Evolutionary conservation across 2,329 filamentous ascomycete species (phyloP).

Genomic region (Botryotinia convoluta): DNA sequence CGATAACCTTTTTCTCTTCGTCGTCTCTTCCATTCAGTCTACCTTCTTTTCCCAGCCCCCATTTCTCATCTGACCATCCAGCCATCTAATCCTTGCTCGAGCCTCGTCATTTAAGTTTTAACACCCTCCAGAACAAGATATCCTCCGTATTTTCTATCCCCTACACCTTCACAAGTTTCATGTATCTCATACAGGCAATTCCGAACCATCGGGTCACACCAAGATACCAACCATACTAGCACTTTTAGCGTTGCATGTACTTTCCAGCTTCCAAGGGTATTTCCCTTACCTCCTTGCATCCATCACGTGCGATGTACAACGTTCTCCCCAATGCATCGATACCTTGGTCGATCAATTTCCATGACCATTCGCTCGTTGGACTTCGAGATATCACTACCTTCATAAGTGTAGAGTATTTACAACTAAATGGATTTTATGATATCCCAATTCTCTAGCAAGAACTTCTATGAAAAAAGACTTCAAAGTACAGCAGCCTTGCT

Average conservation of each 20-base stretch:
- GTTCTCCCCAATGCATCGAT: neutral
- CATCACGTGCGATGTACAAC: neutral
- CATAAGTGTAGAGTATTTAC: neutral
- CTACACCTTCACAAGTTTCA: neutral
- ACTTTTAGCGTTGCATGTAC: conserved; percentile 7
- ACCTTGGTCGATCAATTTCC: neutral
- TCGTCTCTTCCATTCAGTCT: neutral
- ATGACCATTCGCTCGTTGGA: neutral
- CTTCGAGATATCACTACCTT: neutral
- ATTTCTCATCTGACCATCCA: neutral
- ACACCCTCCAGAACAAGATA: neutral
- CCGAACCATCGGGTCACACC: conserved; percentile 12
- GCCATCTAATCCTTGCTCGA: neutral
- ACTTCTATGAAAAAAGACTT: neutral
- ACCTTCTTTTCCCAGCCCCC: neutral
- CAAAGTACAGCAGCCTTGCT: neutral
- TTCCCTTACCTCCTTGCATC: neutral
- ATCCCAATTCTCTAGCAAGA: neutral
- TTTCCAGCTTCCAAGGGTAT: conserved; percentile 16
- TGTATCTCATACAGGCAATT: neutral
- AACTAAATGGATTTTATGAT: neutral
- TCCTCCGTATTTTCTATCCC: neutral
- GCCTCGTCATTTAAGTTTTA: neutral
- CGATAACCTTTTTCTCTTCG: neutral
- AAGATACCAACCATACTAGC: neutral